Base-by-base conservation (phyloP, 2,329 filamentous ascomycete genomes). In the Fusarium mexicanum region DNA sequence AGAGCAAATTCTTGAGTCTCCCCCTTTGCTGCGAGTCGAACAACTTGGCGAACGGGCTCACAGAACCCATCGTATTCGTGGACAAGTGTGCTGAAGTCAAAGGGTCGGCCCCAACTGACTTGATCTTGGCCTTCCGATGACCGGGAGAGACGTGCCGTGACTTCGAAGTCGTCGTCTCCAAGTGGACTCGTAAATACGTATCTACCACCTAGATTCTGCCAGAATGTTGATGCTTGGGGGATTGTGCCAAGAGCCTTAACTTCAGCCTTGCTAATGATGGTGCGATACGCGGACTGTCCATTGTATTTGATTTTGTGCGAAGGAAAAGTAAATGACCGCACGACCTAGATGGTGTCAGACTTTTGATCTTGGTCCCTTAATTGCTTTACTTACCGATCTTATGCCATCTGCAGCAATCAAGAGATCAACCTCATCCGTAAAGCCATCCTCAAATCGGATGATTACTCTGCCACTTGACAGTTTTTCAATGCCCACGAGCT, bases 381-480 rank as follows among this genome's bases (percentile, higher is more conserved):
- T 26, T 24, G 10, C 14, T 31, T n/a, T 29, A 12, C 26, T 31
- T 51, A 86, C 84, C 9, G 86, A 88, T 64, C 86, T 83, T 59
- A 88, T 88, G 6, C 87, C 86, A 73, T 89, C 86, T 9, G 86
- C 87, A 1, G 87, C 87, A 5, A 89, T 82, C 2, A 89, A 81
- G 1, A 89, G 76, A 69, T 88, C 86, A 6, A 83, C 83, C 22
- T 81, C 77, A 6, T 82, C 83, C 2, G 51, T 59, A 9, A 74
- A 76, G 8, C 84, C 83, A 70, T 89, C 87, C 18, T 84, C 80
- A 64, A 90, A 89, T 0, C 64, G 53, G 16, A 89, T 78, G 7
- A 79, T 71, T 4, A 87, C 78, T 8, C 84, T 85, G 1, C 76
- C 77, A 20, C 65, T 72, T 0, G 78, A 74, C 5, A 84, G 67